These are phyloP conservation scores for Mycena albidolilacea DNA, from an alignment of 768 basidiomycete genomes.

Conservation along the genomic window DNA sequence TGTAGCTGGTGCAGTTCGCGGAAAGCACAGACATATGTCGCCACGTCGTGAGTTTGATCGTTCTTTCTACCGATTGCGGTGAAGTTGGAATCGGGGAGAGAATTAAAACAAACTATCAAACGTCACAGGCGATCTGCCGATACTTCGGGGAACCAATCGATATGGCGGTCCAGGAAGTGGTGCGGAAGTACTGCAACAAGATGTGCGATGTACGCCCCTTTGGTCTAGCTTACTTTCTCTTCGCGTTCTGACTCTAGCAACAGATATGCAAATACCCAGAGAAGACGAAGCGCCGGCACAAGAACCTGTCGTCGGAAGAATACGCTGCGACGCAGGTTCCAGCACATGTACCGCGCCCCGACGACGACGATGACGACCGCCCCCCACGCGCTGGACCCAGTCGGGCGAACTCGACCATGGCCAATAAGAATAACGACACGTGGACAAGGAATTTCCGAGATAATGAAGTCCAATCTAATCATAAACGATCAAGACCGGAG, in stretches of 20 bases:
- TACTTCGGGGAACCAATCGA: conserved; percentile 86
- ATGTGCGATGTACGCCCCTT: conserved; percentile 83
- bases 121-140: conserved; percentile 85
- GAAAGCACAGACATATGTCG: conserved; percentile 75
- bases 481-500: conserved; percentile 27
- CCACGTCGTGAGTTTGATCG: conserved; percentile 78
- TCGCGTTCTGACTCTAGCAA: neutral
- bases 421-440: conserved; percentile 5
- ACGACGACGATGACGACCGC: conserved; percentile 31
- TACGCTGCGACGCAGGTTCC: conserved; percentile 45
- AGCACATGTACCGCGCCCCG: neutral
- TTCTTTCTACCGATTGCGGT: neutral
- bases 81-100: too few relatives aligned
- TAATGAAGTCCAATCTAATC: conserved; percentile 13
- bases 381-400: conserved; percentile 40
- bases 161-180: conserved; percentile 56
- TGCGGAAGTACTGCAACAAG: conserved; percentile 71
- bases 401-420: conserved; percentile 32
- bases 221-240: neutral
- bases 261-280: conserved; percentile 88
- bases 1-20: conserved; percentile 62
- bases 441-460: conserved; percentile 30
- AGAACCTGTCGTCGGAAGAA: conserved; percentile 62
- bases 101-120: too few relatives aligned
- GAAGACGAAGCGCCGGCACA: conserved; percentile 66